phyloP scores from a whole-genome alignment of 108 stramenopile genomes.

The Cyclotella sp. region DNA sequence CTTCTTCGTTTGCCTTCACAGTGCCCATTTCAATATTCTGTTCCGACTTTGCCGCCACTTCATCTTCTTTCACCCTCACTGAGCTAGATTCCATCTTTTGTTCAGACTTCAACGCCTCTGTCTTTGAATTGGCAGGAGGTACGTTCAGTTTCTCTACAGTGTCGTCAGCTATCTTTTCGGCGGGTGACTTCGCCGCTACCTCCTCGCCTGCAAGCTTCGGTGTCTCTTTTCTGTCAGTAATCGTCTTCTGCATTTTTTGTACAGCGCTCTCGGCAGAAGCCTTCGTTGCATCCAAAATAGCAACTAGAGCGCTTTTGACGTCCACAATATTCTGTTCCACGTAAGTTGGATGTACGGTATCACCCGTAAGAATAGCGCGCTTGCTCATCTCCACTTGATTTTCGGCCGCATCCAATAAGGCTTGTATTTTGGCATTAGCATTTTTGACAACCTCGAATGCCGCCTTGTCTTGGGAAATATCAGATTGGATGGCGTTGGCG shows the following conservation, averaged over 20 bases:
- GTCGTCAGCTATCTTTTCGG: background rate
- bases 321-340: constrained; percentile 13
- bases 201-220: background rate
- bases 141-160: background rate
- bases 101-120: background rate
- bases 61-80: background rate
- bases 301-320: constrained; percentile 6
- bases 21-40: background rate
- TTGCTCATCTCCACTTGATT: constrained; percentile 9
- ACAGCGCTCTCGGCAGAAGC: background rate
- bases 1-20: background rate
- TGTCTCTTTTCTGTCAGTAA: background rate
- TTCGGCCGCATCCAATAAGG: constrained; percentile 6
- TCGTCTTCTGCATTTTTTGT: background rate
- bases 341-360: background rate
- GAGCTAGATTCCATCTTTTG: background rate
- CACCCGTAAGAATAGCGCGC: background rate
- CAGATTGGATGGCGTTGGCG: constrained; percentile 2
- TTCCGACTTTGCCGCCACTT: background rate
- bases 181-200: background rate
- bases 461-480: background rate
- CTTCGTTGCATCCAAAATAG: constrained; percentile 9
- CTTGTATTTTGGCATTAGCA: constrained; percentile 4
- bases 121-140: background rate
- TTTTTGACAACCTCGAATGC: background rate